phyloP scores from a whole-genome alignment of 2,329 filamentous ascomycete genomes.

The Cordyceps javanica region DNA sequence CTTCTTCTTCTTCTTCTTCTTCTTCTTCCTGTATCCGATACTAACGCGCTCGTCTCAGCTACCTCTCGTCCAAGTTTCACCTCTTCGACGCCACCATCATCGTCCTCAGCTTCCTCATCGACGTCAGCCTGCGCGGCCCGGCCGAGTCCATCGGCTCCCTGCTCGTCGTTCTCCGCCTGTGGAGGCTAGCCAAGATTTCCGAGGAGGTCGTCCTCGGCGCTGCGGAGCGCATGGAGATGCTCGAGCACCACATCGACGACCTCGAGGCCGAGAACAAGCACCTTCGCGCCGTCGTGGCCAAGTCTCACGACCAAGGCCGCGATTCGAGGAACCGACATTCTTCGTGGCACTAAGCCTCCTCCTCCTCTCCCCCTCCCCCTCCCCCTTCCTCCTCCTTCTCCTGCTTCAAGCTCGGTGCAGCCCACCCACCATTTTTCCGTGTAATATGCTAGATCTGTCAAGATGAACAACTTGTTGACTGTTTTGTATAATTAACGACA shows the following conservation, averaged over 20 bases:
- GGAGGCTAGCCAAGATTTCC: constrained; percentile 65
- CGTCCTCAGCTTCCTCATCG: constrained; percentile 53
- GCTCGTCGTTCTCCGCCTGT: constrained; percentile 60
- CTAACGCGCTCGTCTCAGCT: constrained; percentile 31
- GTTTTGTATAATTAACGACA: background rate
- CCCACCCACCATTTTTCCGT: background rate
- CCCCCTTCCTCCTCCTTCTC: no score
- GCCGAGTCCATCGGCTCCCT: constrained; percentile 59
- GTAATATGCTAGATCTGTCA: background rate
- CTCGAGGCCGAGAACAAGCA: constrained; percentile 42
- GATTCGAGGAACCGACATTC: background rate
- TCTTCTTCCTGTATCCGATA: background rate
- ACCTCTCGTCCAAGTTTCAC: constrained; percentile 55
- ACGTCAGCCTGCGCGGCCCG: constrained; percentile 53
- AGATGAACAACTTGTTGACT: background rate
- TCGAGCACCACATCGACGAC: constrained; percentile 45
- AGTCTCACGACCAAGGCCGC: background rate
- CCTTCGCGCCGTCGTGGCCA: constrained; percentile 14
- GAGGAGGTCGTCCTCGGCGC: constrained; percentile 61
- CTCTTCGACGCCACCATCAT: constrained; percentile 60
- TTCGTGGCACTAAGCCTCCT: background rate
- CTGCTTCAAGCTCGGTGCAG: no score
- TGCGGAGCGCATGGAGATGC: constrained; percentile 53
- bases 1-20: background rate
- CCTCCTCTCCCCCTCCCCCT: no score